Conservation (phyloP, 2,329 filamentous ascomycete species). For the Alternaria sp. region DNA sequence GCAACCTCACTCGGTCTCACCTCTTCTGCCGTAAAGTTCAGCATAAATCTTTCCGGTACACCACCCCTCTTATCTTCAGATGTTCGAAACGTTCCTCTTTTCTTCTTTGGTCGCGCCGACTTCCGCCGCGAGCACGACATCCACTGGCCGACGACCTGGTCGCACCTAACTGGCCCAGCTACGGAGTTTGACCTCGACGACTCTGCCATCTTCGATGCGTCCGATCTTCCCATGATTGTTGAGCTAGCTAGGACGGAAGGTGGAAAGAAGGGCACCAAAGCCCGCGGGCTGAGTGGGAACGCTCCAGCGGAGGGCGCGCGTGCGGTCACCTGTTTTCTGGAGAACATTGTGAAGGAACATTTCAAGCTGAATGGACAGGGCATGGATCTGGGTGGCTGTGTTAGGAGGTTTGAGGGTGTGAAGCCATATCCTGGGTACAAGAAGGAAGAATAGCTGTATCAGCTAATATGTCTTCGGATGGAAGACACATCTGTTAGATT, state of each 20-base stretch:
- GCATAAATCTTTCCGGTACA: slow-evolving; percentile 38
- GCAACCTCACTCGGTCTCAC: slow-evolving; percentile 29
- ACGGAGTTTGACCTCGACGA: slow-evolving; percentile 36
- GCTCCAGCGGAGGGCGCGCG: slow-evolving; percentile 18
- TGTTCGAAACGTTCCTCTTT: slow-evolving; percentile 18
- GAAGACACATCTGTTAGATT: too few species aligned
- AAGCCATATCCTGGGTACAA: slow-evolving; percentile 7
- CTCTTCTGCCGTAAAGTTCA: slow-evolving; percentile 17
- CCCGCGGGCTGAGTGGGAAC: slow-evolving; percentile 9
- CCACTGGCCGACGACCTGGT: slow-evolving; percentile 75
- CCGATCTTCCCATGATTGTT: slow-evolving; percentile 32
- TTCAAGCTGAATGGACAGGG: neutral
- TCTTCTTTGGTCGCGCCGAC: slow-evolving; percentile 64
- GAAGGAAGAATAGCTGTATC: neutral
- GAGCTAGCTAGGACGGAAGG: slow-evolving; percentile 23
- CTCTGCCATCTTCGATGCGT: slow-evolving; percentile 33
- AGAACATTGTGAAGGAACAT: slow-evolving; percentile 25
- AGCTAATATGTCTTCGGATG: too few species aligned
- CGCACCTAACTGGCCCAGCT: slow-evolving; percentile 23
- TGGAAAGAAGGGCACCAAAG: slow-evolving; percentile 7
- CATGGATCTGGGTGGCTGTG: slow-evolving; percentile 15
- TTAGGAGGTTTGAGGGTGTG: slow-evolving; percentile 13
- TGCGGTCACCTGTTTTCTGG: slow-evolving; percentile 27
- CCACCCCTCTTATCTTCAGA: slow-evolving; percentile 19
- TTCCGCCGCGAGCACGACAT: slow-evolving; percentile 97